Percentiles rank a stretch among this genome's conserved stretches.
These are phyloP conservation scores for Penicillium crustosum DNA, from an alignment of 2,329 filamentous ascomycete species.

Conservation along the genomic window DNA sequence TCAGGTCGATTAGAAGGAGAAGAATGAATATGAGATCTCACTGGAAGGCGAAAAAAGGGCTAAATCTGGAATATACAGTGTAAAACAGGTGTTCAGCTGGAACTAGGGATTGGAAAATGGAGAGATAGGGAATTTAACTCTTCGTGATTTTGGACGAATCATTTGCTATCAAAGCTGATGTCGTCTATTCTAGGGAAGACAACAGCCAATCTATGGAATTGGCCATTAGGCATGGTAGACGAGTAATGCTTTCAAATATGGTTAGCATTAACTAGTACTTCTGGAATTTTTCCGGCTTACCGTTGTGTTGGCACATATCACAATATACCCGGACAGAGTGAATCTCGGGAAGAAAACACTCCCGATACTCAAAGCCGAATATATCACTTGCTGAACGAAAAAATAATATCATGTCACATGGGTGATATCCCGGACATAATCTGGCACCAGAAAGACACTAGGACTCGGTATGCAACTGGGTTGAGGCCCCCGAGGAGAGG, in stretches of 20 bases:
- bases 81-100: background rate
- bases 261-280: background rate
- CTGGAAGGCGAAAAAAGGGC: conserved; percentile 14
- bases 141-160: background rate
- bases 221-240: background rate
- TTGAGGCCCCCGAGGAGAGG: conserved; percentile 21
- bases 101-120: conserved; percentile 4
- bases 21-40: conserved; percentile 8
- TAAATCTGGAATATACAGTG: background rate
- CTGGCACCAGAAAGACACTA: conserved; percentile 7
- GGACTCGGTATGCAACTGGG: conserved; percentile 3
- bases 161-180: background rate
- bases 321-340: background rate
- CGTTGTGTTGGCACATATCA: conserved; percentile 6
- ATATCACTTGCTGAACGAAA: background rate
- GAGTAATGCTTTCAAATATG: background rate
- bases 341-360: conserved; percentile 7
- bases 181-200: background rate
- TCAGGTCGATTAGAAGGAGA: background rate
- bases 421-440: conserved; percentile 12
- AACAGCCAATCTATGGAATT: background rate
- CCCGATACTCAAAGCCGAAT: background rate
- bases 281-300: conserved; percentile 23
- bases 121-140: background rate
- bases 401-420: background rate